Evolutionary conservation across 23 red algal genomes (phyloP).

Genomic region (Gracilaria caudata): DNA sequence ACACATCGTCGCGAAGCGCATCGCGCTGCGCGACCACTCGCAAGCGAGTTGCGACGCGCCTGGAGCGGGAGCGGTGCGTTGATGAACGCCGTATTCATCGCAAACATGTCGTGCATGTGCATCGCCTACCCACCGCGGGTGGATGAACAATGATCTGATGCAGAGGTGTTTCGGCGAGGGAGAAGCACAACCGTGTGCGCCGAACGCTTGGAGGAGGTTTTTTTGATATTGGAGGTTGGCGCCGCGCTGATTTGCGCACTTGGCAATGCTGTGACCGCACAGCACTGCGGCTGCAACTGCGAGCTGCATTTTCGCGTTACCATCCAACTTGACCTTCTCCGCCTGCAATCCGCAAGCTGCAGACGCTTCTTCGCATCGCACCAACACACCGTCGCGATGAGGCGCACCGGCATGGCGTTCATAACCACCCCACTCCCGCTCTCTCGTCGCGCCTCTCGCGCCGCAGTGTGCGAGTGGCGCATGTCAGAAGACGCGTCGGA

Average conservation of each 20-base stretch:
- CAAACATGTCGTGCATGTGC: neutral
- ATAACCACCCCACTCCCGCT: neutral
- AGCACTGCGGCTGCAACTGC: neutral
- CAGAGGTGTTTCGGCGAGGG: neutral
- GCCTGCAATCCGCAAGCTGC: neutral
- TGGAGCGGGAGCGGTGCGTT: neutral
- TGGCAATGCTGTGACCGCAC: neutral
- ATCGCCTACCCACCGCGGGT: neutral
- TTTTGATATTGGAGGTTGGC: neutral
- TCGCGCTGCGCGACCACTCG: neutral
- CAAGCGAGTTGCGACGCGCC: neutral
- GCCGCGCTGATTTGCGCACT: neutral
- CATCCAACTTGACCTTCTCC: neutral
- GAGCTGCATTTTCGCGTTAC: neutral
- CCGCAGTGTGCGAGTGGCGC: neutral
- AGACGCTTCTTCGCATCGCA: neutral
- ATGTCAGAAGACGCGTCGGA: neutral
- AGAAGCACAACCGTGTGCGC: neutral
- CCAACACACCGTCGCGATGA: neutral
- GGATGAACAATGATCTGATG: too few species aligned
- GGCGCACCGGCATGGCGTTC: constrained; percentile 18
- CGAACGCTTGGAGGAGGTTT: neutral
- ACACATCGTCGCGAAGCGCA: neutral
- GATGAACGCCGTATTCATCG: neutral
- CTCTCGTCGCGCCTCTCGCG: neutral